Percentiles rank a stretch among this genome's conserved stretches.
These are phyloP conservation scores for Phascolomyces articulosus DNA, from an alignment of 371 early-diverging fungal genomes.

Conservation along the genomic window DNA sequence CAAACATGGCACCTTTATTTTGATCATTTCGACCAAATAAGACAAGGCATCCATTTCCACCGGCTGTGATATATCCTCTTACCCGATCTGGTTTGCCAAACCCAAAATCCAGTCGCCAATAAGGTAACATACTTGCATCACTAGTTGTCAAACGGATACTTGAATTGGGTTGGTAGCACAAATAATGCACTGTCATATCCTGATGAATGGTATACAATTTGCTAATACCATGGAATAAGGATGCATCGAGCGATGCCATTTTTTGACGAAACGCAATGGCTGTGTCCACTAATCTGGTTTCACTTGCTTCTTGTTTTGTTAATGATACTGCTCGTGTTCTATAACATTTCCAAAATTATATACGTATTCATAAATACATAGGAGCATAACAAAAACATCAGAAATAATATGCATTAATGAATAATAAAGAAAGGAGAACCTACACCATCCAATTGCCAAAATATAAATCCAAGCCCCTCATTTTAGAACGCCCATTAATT, in stretches of 20 bases:
- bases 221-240: slow-evolving; percentile 42
- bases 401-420: neutral
- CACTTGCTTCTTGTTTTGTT: slow-evolving; percentile 16
- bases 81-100: slow-evolving; percentile 37
- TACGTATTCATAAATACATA: neutral
- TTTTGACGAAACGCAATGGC: slow-evolving; percentile 29
- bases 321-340: slow-evolving; percentile 28
- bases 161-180: slow-evolving; percentile 40
- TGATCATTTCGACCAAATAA: slow-evolving; percentile 36
- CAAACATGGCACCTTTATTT: slow-evolving; percentile 30
- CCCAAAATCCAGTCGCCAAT: slow-evolving; percentile 37
- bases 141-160: slow-evolving; percentile 30
- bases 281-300: slow-evolving; percentile 20
- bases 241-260: slow-evolving; percentile 14
- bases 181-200: slow-evolving; percentile 44
- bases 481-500: slow-evolving; percentile 38
- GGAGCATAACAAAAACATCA: neutral
- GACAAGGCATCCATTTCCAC: slow-evolving; percentile 43
- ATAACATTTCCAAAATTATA: too few species aligned
- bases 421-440: neutral
- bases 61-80: slow-evolving; percentile 42
- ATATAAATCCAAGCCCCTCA: slow-evolving; percentile 38
- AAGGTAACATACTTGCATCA: slow-evolving; percentile 37
- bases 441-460: slow-evolving; percentile 51
- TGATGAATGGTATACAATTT: slow-evolving; percentile 40